Evolutionary conservation across 163 green algal genomes (phyloP).

Genomic region (Scenedesmus sp.): DNA sequence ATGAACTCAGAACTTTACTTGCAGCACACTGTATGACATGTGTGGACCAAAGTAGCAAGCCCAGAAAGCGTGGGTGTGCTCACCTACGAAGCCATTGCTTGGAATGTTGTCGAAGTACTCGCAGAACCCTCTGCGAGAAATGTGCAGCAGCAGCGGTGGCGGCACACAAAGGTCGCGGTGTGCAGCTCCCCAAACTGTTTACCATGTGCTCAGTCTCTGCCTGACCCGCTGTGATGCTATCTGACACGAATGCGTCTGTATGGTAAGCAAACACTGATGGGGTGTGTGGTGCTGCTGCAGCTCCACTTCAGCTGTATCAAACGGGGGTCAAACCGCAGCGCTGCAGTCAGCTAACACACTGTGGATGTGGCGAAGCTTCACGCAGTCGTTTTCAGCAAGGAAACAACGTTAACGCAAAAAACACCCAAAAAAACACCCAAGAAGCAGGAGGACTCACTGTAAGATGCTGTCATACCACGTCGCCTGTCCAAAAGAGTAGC

Average conservation of each 20-base stretch:
- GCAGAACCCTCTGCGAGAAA: slow-evolving; percentile 22
- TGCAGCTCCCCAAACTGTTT: no score
- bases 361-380: not conserved
- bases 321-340: no score
- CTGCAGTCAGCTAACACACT: no score
- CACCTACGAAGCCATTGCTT: slow-evolving; percentile 29
- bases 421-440: not conserved
- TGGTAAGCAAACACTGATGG: no score
- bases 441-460: not conserved
- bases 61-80: no score
- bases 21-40: no score
- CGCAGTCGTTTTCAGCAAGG: not conserved
- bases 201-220: no score
- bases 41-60: no score
- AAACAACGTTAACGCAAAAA: not conserved
- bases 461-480: slow-evolving; percentile 37
- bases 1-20: no score
- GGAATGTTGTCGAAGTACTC: slow-evolving; percentile 45
- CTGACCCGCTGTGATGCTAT: no score
- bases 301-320: not conserved
- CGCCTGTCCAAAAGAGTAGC: slow-evolving; percentile 23
- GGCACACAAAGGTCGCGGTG: no score
- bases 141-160: not conserved
- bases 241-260: no score
- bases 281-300: not conserved